Conservation (phyloP, 2,329 filamentous ascomycete genomes). For the Pyricularia grisea region DNA sequence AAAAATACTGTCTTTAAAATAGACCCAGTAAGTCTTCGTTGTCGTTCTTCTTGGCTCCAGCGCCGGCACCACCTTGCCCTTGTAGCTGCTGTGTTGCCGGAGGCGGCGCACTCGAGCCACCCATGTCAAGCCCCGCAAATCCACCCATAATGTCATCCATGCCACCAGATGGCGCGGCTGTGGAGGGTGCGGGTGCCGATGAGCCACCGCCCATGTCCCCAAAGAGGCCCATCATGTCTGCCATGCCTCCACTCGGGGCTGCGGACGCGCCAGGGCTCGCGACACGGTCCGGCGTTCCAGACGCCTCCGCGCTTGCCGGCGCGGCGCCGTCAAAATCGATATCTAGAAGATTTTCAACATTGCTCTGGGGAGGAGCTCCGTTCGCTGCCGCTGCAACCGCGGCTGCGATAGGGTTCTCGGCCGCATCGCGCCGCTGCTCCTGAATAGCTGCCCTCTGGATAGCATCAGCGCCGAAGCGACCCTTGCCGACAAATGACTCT, state of each 20-base stretch:
- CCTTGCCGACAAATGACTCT: conserved; percentile 95
- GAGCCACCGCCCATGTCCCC: conserved; percentile 46
- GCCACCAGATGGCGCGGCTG: conserved; percentile 27
- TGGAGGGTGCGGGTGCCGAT: conserved; percentile 16
- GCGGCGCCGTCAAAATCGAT: conserved; percentile 64
- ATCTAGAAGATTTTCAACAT: conserved; percentile 89
- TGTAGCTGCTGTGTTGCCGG: conserved; percentile 52
- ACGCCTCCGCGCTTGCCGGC: conserved; percentile 69
- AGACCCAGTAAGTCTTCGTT: conserved; percentile 54
- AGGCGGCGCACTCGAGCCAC: conserved; percentile 53
- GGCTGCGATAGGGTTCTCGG: conserved; percentile 88
- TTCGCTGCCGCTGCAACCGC: conserved; percentile 63
- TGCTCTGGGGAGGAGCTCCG: conserved; percentile 51
- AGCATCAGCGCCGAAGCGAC: conserved; percentile 84
- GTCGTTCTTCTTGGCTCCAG: conserved; percentile 37
- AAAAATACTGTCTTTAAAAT: conserved; percentile 28
- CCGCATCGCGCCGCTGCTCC: conserved; percentile 85
- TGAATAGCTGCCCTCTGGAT: conserved; percentile 94
- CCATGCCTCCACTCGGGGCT: conserved; percentile 37
- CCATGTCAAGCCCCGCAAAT: conserved; percentile 73
- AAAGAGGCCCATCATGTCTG: conserved; percentile 61
- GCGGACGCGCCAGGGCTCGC: conserved; percentile 44
- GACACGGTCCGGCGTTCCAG: conserved; percentile 59
- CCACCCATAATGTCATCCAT: conserved; percentile 87
- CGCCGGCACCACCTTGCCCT: conserved; percentile 23